Conservation (phyloP, 179 eudicot genomes). For the Sideroxylon spinosum region DNA sequence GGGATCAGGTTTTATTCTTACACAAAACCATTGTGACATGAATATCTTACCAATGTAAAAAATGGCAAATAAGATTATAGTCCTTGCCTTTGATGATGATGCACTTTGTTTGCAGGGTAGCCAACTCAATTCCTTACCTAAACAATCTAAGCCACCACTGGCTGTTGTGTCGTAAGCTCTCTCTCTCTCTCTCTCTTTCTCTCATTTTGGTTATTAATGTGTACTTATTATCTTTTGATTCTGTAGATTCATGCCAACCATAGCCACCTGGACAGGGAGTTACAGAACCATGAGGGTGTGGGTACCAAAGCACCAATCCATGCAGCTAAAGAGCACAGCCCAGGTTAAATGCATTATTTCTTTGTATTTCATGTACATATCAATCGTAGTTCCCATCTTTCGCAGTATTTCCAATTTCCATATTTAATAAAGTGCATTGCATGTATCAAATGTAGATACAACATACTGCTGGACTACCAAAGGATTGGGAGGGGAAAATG, state of each 20-base stretch:
- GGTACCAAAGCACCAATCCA: conserved; percentile 67
- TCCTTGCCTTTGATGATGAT: neutral
- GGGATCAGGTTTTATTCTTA: conserved; percentile 58
- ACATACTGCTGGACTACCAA: conserved; percentile 54
- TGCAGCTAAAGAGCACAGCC: conserved; percentile 55
- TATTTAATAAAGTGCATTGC: neutral
- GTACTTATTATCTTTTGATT: neutral
- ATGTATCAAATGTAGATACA: conserved; percentile 36
- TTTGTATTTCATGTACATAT: neutral
- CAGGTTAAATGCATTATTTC: conserved; percentile 37
- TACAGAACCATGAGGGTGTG: conserved; percentile 79
- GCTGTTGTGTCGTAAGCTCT: conserved; percentile 71
- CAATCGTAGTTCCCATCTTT: neutral
- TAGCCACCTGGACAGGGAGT: conserved; percentile 87
- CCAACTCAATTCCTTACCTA: conserved; percentile 28
- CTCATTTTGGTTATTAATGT: neutral
- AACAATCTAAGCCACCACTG: conserved; percentile 49
- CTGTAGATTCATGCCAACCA: conserved; percentile 68
- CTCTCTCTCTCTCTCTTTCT: conserved; percentile 9
- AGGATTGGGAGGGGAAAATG: conserved; percentile 54
- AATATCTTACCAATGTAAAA: neutral
- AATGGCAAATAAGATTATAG: conserved; percentile 11
- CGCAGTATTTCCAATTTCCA: neutral
- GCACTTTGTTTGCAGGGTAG: conserved; percentile 41
- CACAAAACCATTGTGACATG: neutral